Conservation (phyloP, 2,329 filamentous ascomycete genomes). For the Sarocladium brachiariae region DNA sequence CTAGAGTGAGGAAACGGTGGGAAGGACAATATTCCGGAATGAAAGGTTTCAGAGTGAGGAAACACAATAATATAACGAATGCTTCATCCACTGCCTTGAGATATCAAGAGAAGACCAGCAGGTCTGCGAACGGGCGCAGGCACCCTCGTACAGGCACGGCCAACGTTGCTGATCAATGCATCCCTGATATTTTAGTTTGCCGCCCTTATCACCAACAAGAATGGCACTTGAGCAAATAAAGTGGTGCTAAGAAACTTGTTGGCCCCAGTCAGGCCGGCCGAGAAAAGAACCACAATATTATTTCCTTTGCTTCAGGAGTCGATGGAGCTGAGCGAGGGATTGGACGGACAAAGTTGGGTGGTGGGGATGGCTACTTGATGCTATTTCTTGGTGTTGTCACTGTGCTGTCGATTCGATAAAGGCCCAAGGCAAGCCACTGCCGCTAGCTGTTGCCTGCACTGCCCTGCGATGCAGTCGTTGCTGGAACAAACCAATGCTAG, state of each 20-base stretch:
- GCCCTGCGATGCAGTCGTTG: too few relatives aligned
- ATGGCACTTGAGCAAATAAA: too few relatives aligned
- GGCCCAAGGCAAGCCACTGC: neutral
- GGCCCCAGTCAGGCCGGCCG: neutral
- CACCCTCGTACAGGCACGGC: neutral
- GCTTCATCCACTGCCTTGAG: too few relatives aligned
- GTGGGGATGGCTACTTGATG: neutral
- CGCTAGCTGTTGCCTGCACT: neutral
- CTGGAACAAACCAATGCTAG: too few relatives aligned
- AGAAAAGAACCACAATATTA: constrained; percentile 1
- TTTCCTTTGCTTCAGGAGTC: too few relatives aligned
- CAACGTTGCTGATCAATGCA: neutral
- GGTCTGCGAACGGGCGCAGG: neutral
- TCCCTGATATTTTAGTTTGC: too few relatives aligned
- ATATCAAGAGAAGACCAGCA: neutral
- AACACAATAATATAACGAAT: too few relatives aligned
- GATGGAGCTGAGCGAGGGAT: neutral
- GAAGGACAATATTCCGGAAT: too few relatives aligned
- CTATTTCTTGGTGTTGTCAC: neutral
- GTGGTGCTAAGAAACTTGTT: neutral
- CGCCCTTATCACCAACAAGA: too few relatives aligned
- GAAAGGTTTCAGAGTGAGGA: too few relatives aligned
- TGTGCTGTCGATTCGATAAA: neutral
- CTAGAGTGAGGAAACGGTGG: too few relatives aligned
- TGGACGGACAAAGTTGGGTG: neutral